Percentiles rank a stretch among this genome's conserved stretches.
Evolutionary conservation across 1,284 basidiomycete genomes (phyloP).

Genomic region (Salmacisia buchloeana): DNA sequence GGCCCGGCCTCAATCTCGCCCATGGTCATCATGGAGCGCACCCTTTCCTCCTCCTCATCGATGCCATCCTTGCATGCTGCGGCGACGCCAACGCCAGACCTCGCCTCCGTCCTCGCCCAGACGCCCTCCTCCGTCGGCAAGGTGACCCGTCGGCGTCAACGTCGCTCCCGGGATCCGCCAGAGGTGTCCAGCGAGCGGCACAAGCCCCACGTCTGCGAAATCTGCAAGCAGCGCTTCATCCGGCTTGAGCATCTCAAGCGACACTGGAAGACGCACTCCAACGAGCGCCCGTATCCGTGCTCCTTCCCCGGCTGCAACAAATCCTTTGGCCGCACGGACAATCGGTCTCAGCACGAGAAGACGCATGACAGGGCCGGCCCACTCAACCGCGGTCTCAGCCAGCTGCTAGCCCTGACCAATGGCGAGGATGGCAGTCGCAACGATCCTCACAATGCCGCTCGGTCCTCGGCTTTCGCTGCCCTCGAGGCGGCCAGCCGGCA

Average conservation of each 20-base stretch:
- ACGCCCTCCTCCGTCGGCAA: slow-evolving; percentile 11
- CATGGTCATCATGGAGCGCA: slow-evolving; percentile 4
- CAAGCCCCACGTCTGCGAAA: slow-evolving; percentile 48
- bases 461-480: not conserved
- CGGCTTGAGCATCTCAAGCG: slow-evolving; percentile 50
- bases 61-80: not conserved
- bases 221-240: slow-evolving; percentile 46
- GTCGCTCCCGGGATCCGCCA: slow-evolving; percentile 36
- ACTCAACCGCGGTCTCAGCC: not conserved
- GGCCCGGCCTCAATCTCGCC: slow-evolving; percentile 4
- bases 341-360: slow-evolving; percentile 48
- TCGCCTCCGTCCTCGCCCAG: not conserved
- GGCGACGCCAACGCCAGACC: too few species aligned
- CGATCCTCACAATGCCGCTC: not conserved
- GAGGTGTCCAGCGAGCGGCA: slow-evolving; percentile 47
- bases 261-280: slow-evolving; percentile 48
- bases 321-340: slow-evolving; percentile 47
- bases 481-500: not conserved
- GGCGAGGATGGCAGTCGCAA: slow-evolving; percentile 6
- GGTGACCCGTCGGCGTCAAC: slow-evolving; percentile 23
- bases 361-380: slow-evolving; percentile 39
- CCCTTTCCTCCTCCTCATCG: not conserved
- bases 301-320: slow-evolving; percentile 46
- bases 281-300: slow-evolving; percentile 47
- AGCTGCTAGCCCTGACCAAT: slow-evolving; percentile 12